Evolutionary conservation across 2,329 filamentous ascomycete genomes (phyloP), one percentile per base, ranked within the genome.

Genomic region (Simplicillium sp.): DNA sequence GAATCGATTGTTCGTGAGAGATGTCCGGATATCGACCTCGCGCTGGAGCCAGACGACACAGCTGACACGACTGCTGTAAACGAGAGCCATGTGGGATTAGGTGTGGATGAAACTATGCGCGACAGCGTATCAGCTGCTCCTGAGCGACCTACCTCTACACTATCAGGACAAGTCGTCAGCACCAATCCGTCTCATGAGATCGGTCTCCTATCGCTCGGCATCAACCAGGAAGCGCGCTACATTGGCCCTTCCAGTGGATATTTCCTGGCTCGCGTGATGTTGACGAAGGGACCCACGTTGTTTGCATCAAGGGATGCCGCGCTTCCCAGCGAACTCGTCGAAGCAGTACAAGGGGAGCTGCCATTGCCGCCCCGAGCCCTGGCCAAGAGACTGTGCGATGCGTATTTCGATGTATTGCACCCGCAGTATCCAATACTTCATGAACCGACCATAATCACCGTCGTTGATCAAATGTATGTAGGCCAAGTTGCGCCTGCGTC

Each of bases 171-270:
- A 11, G 51, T 39, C 38, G 46, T 50, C 37, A 49, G 48, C 40
- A 46, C 47, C 3, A 49, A 65, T 2, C 64, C 68, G 2, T 36
- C 42, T 3, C 70, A 75, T 44, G 70, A 76, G 45, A 72, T 75
- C 13, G 72, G 72, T 0, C 49, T 76, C 12, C 62, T 76, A 0
- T 72, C 71, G 0, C 55, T 75, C 1, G 68, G 66, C 2, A 60
- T 60, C 3, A 68, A 65, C 17, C 58, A 62, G 34, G 68, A 71
- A 15, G 66, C 66, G 3, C 60, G 68, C 42, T 76, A 76, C 37
- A 68, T 76, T 12, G 73, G 73, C 0, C 72, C 73, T 3, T 76
- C 73, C 0, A 75, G 71, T 31, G 73, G 72, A 1, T 73, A 71
- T 42, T 72, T 73, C 34, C 61, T 75, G 11, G 69, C 70, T 2